A percentile compares a stretch with the other conserved stretches of the same genome.
Conservation (phyloP, 2,329 filamentous ascomycete genomes). For the Calonectria ilicicola region DNA sequence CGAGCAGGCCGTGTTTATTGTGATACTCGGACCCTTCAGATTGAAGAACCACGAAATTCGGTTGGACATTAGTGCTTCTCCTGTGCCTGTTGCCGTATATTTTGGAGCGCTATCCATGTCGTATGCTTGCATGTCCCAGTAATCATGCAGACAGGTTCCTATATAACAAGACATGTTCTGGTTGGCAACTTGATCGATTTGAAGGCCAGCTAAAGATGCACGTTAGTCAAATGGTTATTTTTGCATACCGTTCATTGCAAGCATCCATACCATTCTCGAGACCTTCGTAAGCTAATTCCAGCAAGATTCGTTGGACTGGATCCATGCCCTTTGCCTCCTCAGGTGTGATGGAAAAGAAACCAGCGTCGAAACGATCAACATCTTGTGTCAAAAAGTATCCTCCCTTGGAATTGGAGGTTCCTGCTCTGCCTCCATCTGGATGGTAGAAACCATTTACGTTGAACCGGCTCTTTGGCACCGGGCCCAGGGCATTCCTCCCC, state of each 20-base stretch:
- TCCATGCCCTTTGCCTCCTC: slow-evolving; percentile 54
- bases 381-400: slow-evolving; percentile 11
- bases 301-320: slow-evolving; percentile 53
- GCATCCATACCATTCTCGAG: neutral
- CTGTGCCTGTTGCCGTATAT: neutral
- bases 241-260: neutral
- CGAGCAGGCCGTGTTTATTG: slow-evolving; percentile 22
- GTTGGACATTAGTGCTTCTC: neutral
- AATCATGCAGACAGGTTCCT: neutral
- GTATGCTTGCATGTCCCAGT: neutral
- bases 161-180: neutral
- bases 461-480: neutral
- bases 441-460: slow-evolving; percentile 6
- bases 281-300: slow-evolving; percentile 42
- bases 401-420: slow-evolving; percentile 1
- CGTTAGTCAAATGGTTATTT: neutral
- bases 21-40: slow-evolving; percentile 5
- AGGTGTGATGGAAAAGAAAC: slow-evolving; percentile 53
- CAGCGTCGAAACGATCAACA: slow-evolving; percentile 40
- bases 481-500: neutral
- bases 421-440: neutral
- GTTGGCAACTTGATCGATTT: neutral
- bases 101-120: neutral
- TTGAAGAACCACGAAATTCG: neutral
- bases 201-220: neutral